phyloP scores from a whole-genome alignment of 176 grass and related monocot genomes.

The Luzula sylvatica region DNA sequence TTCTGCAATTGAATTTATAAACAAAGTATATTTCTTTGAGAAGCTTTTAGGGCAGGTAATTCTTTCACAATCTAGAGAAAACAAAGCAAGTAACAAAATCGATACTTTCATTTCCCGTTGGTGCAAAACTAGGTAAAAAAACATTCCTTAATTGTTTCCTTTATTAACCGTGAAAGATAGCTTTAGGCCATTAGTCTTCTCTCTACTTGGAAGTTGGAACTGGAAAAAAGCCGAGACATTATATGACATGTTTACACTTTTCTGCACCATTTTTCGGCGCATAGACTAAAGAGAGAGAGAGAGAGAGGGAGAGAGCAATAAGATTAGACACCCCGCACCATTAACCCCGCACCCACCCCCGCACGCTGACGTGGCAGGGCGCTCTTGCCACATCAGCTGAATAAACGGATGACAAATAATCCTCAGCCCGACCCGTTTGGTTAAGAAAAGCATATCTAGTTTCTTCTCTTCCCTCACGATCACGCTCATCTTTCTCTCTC shows the following conservation, averaged over 20 bases:
- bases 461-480: too few relatives aligned
- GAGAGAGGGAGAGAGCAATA: background rate
- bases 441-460: too few relatives aligned
- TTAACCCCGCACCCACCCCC: too few relatives aligned
- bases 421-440: too few relatives aligned
- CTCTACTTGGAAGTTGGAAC: constrained; percentile 21
- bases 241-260: constrained; percentile 11
- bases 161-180: constrained; percentile 6
- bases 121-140: background rate
- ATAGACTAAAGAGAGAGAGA: constrained; percentile 4
- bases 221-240: constrained; percentile 5
- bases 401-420: too few relatives aligned
- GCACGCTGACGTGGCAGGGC: too few relatives aligned
- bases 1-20: too few relatives aligned
- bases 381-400: too few relatives aligned
- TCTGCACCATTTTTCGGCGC: constrained; percentile 10
- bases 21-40: constrained; percentile 19
- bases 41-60: constrained; percentile 18
- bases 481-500: too few relatives aligned
- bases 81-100: constrained; percentile 9
- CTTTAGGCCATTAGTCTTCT: constrained; percentile 3
- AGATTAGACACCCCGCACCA: too few relatives aligned
- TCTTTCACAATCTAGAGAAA: constrained; percentile 11
- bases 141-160: background rate
- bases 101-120: background rate